A percentile compares a stretch with the other conserved stretches of the same genome.
phyloP scores from a whole-genome alignment of 2,329 filamentous ascomycete species.

The Arthrobotrys sinensis region DNA sequence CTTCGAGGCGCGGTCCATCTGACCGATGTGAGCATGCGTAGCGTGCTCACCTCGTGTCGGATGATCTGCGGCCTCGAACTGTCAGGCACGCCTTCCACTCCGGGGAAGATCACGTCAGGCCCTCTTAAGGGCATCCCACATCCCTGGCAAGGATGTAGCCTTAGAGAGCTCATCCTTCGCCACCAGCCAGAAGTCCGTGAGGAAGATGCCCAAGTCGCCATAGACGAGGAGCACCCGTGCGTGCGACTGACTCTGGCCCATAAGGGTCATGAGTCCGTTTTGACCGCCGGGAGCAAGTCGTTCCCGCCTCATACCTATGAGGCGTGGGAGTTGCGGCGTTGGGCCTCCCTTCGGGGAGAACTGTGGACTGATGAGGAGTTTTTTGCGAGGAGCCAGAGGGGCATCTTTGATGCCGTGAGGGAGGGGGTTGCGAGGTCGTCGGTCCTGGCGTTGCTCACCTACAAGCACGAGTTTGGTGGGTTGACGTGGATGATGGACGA shows the following conservation, averaged over 20 bases:
- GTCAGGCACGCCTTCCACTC: conserved; percentile 22
- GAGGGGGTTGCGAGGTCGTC: conserved; percentile 13
- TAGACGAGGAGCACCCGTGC: neutral
- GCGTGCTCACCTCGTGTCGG: conserved; percentile 21
- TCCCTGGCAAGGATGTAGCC: conserved; percentile 11
- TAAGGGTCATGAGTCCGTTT: neutral
- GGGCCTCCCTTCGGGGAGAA: conserved; percentile 6
- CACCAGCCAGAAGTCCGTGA: neutral
- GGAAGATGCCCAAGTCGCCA: neutral
- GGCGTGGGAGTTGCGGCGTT: neutral
- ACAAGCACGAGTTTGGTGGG: conserved; percentile 7
- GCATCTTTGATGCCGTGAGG: conserved; percentile 14
- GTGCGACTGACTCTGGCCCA: neutral
- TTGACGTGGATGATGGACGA: conserved; percentile 14
- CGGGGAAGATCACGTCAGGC: neutral
- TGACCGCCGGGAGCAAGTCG: neutral
- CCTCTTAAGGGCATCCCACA: neutral
- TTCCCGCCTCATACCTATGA: neutral
- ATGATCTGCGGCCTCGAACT: conserved; percentile 25
- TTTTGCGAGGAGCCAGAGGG: conserved; percentile 2
- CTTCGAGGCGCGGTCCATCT: conserved; percentile 15
- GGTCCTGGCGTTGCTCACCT: neutral
- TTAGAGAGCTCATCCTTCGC: conserved; percentile 17
- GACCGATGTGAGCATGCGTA: conserved; percentile 20
- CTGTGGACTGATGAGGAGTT: neutral